These are phyloP conservation scores for Claviceps pazoutovae DNA, from an alignment of 2,329 filamentous ascomycete species.

Conservation along the genomic window DNA sequence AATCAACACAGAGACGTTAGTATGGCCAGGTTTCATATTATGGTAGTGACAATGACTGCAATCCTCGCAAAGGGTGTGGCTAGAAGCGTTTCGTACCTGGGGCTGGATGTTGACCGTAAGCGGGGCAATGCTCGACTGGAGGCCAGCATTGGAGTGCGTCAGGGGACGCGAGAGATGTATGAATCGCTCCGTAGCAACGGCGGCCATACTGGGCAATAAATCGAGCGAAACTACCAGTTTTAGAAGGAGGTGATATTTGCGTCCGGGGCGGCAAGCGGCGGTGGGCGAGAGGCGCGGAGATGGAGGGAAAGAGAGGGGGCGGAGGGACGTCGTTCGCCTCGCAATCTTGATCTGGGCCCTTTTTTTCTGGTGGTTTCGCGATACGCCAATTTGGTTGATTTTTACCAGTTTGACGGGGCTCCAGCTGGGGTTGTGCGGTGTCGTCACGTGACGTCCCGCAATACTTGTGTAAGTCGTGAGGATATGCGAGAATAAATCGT, in stretches of 20 bases:
- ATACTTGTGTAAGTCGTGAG: constrained; percentile 31
- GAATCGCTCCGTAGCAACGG: constrained; percentile 65
- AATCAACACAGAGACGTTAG: not conserved
- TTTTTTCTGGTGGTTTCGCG: constrained; percentile 12
- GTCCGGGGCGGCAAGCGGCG: constrained; percentile 7
- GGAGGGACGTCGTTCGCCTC: not conserved
- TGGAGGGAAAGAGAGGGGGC: constrained; percentile 4
- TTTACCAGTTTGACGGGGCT: constrained; percentile 26
- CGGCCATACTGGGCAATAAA: constrained; percentile 56
- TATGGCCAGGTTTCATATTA: not conserved
- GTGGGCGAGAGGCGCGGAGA: constrained; percentile 7
- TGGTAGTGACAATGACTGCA: not conserved
- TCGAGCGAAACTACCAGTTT: constrained; percentile 7
- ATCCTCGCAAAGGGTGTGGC: not conserved
- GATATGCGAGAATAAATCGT: constrained; percentile 9
- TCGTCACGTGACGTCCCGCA: constrained; percentile 8
- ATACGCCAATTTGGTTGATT: constrained; percentile 27
- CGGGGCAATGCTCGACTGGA: constrained; percentile 77
- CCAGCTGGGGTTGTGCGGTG: constrained; percentile 37
- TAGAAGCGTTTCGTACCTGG: constrained; percentile 48
- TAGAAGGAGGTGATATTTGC: not conserved
- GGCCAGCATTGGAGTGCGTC: constrained; percentile 64
- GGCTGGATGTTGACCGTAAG: constrained; percentile 91
- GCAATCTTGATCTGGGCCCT: not conserved
- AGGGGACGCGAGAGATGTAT: constrained; percentile 89